Base-by-base conservation (phyloP, 371 early-diverging fungal species). In the Sporodiniella umbellata region DNA sequence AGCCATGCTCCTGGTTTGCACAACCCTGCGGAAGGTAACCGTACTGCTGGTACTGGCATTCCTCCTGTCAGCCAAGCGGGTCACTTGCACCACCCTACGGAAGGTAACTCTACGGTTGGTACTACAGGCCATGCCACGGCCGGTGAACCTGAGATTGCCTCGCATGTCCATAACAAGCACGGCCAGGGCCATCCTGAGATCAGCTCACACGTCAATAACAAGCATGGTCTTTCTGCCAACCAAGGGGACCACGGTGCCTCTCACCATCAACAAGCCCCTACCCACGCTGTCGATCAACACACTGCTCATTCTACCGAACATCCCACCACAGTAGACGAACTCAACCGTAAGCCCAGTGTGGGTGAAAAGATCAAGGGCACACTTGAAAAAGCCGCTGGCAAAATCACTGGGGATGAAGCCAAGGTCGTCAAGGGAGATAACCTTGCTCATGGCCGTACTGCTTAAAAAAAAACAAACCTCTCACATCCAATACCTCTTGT, bases 331-430 rank as follows among this genome's bases (percentile, higher is more conserved):
- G 18, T 42, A 8, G 15, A 22, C 30, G 35, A 26, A 14, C 28
- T 5, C 22, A 31, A 40, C 4, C 28, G 12, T 12, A 54, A 51
- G 17, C 49, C 54, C 14, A 28, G 48, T 42, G 45, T 43, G 26
- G 53, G 58, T 52, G 64, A 63, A 10, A 63, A 63, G 55, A 48
- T 63, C 23, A 63, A 63, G 56, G 64, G 64, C 37, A 58, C 54
- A n/a, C 28, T 66, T 1, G 58, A 62, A 44, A 66, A 62, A 45
- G 19, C 62, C 6, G 53, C 56, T 47, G 66, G 66, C 30, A 66
- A 66, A 53, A 37, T 66, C 37, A 51, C 53, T 30, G 62, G 62
- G 30, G 53, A 66, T 19, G 55, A 57, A 42, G 49, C 43, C 43
- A 62, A 62, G 54, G 58, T 62, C 4, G 37, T 40, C n/a, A 22